Conservation (phyloP, 2,329 filamentous ascomycete genomes). For the Amauroascus niger region DNA sequence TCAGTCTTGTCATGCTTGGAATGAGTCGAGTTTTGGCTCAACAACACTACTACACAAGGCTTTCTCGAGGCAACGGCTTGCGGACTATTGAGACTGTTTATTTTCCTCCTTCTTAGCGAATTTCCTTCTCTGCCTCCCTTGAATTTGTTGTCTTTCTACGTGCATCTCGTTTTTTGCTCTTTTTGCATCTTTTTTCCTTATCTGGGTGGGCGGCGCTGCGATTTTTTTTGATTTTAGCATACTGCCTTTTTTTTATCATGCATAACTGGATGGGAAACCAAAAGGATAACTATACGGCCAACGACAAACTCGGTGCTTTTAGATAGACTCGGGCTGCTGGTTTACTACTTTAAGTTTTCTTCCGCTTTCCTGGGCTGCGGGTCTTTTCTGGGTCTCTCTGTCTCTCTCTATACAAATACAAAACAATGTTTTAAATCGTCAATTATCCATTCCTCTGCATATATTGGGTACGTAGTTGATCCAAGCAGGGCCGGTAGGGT, state of each 20-base stretch:
- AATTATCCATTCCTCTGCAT: too few relatives aligned
- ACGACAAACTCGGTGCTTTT: constrained; percentile 4
- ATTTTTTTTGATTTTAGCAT: constrained; percentile 11
- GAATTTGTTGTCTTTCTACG: background rate
- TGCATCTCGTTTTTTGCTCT: background rate
- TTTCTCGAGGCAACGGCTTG: too few relatives aligned
- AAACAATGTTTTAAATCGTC: background rate
- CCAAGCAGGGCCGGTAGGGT: too few relatives aligned
- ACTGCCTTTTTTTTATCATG: constrained; percentile 17
- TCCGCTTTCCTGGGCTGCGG: constrained; percentile 8
- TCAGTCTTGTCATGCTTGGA: too few relatives aligned
- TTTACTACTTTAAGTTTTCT: constrained; percentile 11
- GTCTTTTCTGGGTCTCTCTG: background rate
- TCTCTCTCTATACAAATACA: background rate
- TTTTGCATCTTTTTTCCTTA: background rate
- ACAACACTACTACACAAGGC: too few relatives aligned
- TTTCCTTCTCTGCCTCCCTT: too few relatives aligned
- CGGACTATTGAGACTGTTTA: too few relatives aligned
- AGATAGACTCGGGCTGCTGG: constrained; percentile 16
- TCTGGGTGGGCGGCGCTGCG: constrained; percentile 3
- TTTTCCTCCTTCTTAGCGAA: too few relatives aligned
- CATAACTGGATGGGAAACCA: constrained; percentile 15
- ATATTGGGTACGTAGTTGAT: too few relatives aligned
- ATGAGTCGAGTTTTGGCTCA: too few relatives aligned
- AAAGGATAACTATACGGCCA: constrained; percentile 3